A percentile compares a stretch with the other conserved stretches of the same genome.
These are phyloP conservation scores for sorghum (Sorghum bicolor) DNA, from an alignment of 176 grass and related monocot species.

Conservation along the genomic window Sorghum_bicolor_NCBIv3 NC_012872.2:8418001-8418500, in stretches of 20 bases:
- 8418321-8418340: background rate
- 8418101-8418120: background rate
- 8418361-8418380: conserved; percentile 11
- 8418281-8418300: background rate
- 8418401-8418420: background rate
- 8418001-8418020: background rate
- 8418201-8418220: background rate
- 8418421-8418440: conserved; percentile 12
- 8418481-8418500: conserved; percentile 5
- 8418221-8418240: conserved; percentile 17
- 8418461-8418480: background rate
- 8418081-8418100: conserved; percentile 15
- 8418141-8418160: conserved; percentile 12
- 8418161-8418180: background rate
- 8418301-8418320: conserved; percentile 8
- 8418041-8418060: background rate
- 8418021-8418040: background rate
- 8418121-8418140: background rate
- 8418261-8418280: background rate
- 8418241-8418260: background rate
- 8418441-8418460: conserved; percentile 6
- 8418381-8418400: conserved; percentile 10
- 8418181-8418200: background rate
- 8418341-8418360: background rate
- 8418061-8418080: background rate